Conservation (phyloP, 2,329 filamentous ascomycete genomes). For the Penicillium sp. region DNA sequence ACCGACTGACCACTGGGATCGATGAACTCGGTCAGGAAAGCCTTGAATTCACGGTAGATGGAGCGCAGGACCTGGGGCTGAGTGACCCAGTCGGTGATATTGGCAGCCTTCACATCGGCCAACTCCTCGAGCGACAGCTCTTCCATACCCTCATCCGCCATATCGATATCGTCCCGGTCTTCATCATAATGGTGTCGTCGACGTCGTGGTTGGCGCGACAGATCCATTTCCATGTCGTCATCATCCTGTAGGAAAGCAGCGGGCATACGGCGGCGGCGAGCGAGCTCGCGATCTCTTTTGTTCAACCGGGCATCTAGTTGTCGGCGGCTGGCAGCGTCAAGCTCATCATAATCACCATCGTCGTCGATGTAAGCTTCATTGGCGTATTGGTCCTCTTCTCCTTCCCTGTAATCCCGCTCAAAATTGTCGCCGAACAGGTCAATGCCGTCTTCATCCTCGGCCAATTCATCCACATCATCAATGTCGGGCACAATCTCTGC, state of each 20-base stretch:
- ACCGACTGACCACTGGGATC: constrained; percentile 87
- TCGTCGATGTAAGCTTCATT: constrained; percentile 61
- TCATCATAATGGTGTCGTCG: constrained; percentile 91
- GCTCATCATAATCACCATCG: constrained; percentile 61
- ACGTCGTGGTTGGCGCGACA: constrained; percentile 80
- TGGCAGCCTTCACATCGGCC: constrained; percentile 88
- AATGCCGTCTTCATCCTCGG: constrained; percentile 67
- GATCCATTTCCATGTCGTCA: constrained; percentile 77
- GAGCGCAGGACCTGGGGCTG: constrained; percentile 86
- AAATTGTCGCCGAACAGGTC: constrained; percentile 68
- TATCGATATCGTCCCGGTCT: constrained; percentile 81
- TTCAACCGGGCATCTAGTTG: constrained; percentile 62
- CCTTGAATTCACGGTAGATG: constrained; percentile 94
- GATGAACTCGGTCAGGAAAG: constrained; percentile 92
- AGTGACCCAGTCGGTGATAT: constrained; percentile 91
- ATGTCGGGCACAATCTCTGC: constrained; percentile 61
- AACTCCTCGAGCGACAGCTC: constrained; percentile 89
- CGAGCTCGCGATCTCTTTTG: constrained; percentile 59
- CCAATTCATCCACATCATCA: constrained; percentile 66
- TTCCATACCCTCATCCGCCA: constrained; percentile 91
- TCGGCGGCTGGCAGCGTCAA: constrained; percentile 57
- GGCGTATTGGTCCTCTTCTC: constrained; percentile 52
- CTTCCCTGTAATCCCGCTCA: constrained; percentile 58
- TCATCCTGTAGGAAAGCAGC: constrained; percentile 67
- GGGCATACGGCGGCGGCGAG: constrained; percentile 58